These are phyloP conservation scores for Pouteria glomerata DNA, from an alignment of 148 eudicot genomes.

Conservation along the genomic window DNA sequence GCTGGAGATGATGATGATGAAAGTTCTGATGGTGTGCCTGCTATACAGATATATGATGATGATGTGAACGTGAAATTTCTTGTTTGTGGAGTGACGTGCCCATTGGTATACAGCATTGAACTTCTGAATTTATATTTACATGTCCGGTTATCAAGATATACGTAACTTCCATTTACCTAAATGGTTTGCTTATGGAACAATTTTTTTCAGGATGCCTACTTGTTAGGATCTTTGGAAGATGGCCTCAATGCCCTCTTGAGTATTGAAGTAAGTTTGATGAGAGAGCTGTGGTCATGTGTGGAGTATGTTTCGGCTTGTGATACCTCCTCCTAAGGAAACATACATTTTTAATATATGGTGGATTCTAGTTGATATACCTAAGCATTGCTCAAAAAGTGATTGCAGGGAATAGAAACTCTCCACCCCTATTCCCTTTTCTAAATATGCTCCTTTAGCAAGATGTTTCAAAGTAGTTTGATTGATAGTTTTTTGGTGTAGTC, in stretches of 20 bases:
- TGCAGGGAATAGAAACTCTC: background rate
- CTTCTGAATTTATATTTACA: background rate
- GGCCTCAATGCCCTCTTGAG: slow-evolving; percentile 85
- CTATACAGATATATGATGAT: slow-evolving; percentile 84
- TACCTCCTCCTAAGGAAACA: background rate
- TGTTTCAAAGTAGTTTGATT: background rate
- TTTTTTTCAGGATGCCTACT: slow-evolving; percentile 57
- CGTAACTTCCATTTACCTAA: slow-evolving; percentile 2
- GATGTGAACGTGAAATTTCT: slow-evolving; percentile 70
- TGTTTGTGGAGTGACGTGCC: slow-evolving; percentile 64
- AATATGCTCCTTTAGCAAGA: background rate
- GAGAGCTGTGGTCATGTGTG: background rate
- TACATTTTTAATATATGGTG: background rate
- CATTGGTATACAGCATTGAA: slow-evolving; percentile 47
- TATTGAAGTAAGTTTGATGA: slow-evolving; percentile 70
- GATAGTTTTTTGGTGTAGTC: background rate
- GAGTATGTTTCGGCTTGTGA: too few relatives aligned
- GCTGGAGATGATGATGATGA: slow-evolving; percentile 65
- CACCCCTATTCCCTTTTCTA: background rate
- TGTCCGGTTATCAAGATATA: slow-evolving; percentile 6
- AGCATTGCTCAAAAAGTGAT: background rate
- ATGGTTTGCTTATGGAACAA: slow-evolving; percentile 13
- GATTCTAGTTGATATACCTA: background rate
- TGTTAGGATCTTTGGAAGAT: slow-evolving; percentile 79
- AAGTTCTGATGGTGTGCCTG: slow-evolving; percentile 48